phyloP scores from a whole-genome alignment of 116 monocot genomes.

The Papilionanthe hybrid region DNA sequence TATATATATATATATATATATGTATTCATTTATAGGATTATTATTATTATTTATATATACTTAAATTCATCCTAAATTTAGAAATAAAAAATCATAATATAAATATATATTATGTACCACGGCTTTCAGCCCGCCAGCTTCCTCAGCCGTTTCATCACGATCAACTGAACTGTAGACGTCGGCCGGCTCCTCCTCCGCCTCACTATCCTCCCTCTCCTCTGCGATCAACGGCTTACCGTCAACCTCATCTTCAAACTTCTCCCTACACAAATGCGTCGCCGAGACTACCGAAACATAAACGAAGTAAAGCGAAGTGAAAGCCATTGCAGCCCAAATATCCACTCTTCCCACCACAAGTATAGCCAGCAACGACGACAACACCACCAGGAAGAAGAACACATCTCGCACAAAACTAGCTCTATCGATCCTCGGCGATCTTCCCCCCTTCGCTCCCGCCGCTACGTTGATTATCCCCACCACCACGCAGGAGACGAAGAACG shows the following conservation, averaged over 20 bases:
- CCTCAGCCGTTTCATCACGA: neutral
- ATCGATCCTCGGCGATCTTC: slow-evolving; percentile 20
- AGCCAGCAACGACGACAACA: slow-evolving; percentile 26
- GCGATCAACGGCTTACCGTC: slow-evolving; percentile 7
- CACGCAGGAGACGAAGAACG: slow-evolving; percentile 33
- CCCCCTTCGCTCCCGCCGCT: neutral
- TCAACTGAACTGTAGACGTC: neutral
- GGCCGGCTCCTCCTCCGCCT: neutral
- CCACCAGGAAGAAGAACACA: slow-evolving; percentile 36
- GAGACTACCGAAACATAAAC: slow-evolving; percentile 41
- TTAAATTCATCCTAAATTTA: too few species aligned
- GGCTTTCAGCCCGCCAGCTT: neutral
- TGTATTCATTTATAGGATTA: too few species aligned
- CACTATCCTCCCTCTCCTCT: neutral
- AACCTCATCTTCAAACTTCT: slow-evolving; percentile 14
- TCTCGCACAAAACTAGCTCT: slow-evolving; percentile 42
- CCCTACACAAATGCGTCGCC: slow-evolving; percentile 22
- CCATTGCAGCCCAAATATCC: slow-evolving; percentile 41
- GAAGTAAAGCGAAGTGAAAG: slow-evolving; percentile 40
- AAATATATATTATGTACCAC: too few species aligned
- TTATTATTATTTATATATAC: too few species aligned
- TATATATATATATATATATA: too few species aligned
- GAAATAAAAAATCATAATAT: too few species aligned
- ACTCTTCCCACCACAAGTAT: slow-evolving; percentile 35
- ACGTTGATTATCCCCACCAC: slow-evolving; percentile 35